phyloP scores from a whole-genome alignment of 2,329 filamentous ascomycete species.

The Neurospora crassa region DNA sequence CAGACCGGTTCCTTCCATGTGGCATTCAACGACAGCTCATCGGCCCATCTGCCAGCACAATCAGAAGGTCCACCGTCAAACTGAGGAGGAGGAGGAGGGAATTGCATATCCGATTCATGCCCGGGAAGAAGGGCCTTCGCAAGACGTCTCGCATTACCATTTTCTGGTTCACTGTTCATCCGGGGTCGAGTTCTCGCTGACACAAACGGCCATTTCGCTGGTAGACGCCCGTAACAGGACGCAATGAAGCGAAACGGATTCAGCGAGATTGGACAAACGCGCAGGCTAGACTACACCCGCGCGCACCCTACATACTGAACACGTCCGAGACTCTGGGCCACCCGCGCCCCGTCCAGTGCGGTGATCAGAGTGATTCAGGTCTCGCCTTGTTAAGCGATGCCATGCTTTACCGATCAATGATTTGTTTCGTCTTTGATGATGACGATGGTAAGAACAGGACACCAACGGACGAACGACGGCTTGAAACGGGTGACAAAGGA shows the following conservation, averaged over 20 bases:
- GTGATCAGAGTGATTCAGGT: neutral
- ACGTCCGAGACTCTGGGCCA: neutral
- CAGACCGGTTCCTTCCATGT: neutral
- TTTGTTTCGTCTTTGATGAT: neutral
- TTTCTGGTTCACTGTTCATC: neutral
- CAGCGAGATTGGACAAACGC: neutral
- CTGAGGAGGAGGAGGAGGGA: neutral
- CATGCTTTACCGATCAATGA: neutral
- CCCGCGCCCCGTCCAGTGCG: neutral
- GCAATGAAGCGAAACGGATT: neutral
- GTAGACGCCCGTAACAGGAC: neutral
- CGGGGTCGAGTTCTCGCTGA: neutral
- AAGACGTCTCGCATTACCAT: neutral
- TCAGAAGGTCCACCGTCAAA: neutral
- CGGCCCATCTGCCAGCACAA: neutral
- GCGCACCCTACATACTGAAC: neutral
- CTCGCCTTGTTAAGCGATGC: neutral
- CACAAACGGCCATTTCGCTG: neutral
- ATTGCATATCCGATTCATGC: neutral
- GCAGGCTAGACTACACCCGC: neutral
- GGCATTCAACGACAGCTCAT: neutral
- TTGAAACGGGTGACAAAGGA: neutral
- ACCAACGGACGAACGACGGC: neutral
- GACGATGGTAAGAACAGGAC: neutral
- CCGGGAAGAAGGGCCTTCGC: neutral